Evolutionary conservation across 306 rosid genomes (phyloP).

Genomic region (Vigna trinervia): DNA sequence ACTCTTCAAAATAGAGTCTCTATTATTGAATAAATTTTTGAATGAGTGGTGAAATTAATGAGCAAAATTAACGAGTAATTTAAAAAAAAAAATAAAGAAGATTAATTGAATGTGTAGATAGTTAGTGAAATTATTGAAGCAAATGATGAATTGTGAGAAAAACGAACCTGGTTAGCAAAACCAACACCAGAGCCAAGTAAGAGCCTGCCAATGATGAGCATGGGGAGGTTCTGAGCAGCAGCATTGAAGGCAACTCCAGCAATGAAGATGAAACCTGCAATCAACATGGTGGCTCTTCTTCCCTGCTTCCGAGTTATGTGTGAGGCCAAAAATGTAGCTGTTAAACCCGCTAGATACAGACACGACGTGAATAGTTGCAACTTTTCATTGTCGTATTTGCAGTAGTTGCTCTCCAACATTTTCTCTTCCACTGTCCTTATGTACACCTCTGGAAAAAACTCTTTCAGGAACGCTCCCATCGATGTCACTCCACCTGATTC

Average conservation of each 20-base stretch:
- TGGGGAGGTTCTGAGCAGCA: conserved; percentile 54
- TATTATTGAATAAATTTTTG: too few species aligned
- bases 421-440: conserved; percentile 42
- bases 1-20: too few species aligned
- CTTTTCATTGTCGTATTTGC: conserved; percentile 65
- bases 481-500: conserved; percentile 69
- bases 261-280: conserved; percentile 68
- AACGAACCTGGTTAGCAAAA: conserved; percentile 77
- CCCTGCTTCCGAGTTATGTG: conserved; percentile 61
- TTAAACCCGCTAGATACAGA: conserved; percentile 66
- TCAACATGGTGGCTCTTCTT: conserved; percentile 70
- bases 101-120: too few species aligned
- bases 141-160: too few species aligned
- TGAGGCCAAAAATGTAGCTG: conserved; percentile 63
- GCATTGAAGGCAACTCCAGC: conserved; percentile 62
- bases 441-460: conserved; percentile 65
- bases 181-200: conserved; percentile 81
- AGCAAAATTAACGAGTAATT: too few species aligned
- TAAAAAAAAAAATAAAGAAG: too few species aligned
- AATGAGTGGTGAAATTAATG: too few species aligned
- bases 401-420: conserved; percentile 55
- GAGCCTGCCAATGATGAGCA: conserved; percentile 68
- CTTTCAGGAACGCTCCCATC: conserved; percentile 61
- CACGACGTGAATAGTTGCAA: conserved; percentile 74
- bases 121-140: too few species aligned